These are phyloP conservation scores for Echinochloa phyllopogon DNA, from an alignment of 176 grass and related monocot species.

Conservation along the genomic window DNA sequence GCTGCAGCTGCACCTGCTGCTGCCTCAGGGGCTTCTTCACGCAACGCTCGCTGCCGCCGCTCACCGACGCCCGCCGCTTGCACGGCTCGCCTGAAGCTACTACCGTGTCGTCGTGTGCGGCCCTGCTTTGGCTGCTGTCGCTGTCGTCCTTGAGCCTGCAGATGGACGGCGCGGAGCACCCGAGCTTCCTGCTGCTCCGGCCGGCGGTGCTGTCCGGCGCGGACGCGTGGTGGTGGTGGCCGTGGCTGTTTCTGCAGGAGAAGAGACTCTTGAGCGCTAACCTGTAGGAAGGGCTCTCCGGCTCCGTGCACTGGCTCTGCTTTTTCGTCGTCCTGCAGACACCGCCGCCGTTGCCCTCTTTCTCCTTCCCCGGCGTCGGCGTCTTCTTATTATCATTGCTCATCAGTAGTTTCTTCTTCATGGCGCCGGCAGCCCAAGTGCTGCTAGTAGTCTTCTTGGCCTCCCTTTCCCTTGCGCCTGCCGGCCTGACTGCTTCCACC, in stretches of 20 bases:
- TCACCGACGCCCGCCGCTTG: conserved; percentile 73
- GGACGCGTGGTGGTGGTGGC: background rate
- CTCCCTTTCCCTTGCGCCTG: conserved; percentile 19
- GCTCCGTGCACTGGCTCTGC: conserved; percentile 27
- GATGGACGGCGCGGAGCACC: conserved; percentile 58
- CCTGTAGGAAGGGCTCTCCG: conserved; percentile 74
- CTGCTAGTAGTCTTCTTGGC: background rate
- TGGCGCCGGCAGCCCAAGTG: background rate
- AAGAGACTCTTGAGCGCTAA: conserved; percentile 73
- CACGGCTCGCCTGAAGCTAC: conserved; percentile 49
- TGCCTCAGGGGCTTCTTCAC: conserved; percentile 63
- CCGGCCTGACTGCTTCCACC: conserved; percentile 45
- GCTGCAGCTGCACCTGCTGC: too few species aligned
- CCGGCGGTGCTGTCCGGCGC: background rate
- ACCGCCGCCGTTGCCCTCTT: too few species aligned
- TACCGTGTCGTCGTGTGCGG: background rate
- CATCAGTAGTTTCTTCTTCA: background rate
- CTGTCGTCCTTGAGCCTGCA: conserved; percentile 61
- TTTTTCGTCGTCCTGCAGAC: background rate
- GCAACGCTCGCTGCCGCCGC: conserved; percentile 48
- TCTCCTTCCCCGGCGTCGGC: too few species aligned
- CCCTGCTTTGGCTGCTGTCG: conserved; percentile 4
- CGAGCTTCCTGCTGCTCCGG: conserved; percentile 53
- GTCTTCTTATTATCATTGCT: background rate
- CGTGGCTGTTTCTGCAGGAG: conserved; percentile 68